A percentile compares a stretch with the other conserved stretches of the same genome.
phyloP scores from a whole-genome alignment of 2,329 filamentous ascomycete genomes.

The Trichophyton mentagrophytes region DNA sequence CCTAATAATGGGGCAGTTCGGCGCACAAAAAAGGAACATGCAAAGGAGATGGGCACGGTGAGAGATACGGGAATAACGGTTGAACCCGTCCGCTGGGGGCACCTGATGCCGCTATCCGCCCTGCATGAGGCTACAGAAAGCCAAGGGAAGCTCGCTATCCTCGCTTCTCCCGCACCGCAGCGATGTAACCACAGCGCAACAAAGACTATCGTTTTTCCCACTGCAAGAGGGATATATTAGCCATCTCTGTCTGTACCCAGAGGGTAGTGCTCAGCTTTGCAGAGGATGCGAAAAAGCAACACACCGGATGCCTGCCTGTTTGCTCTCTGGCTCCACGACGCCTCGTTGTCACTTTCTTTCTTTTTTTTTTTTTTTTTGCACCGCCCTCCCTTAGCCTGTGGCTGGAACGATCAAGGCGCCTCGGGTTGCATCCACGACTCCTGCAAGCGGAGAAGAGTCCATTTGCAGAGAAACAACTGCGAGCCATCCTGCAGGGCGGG shows the following conservation, averaged over 20 bases:
- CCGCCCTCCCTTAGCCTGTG: constrained; percentile 1
- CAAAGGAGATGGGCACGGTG: neutral
- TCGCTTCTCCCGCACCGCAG: neutral
- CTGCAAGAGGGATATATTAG: too few species aligned
- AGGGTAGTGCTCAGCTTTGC: neutral
- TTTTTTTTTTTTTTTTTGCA: neutral
- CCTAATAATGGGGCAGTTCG: neutral
- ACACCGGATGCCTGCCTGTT: neutral
- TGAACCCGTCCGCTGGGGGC: neutral
- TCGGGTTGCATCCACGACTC: neutral
- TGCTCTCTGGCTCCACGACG: too few species aligned
- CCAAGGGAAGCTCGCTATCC: neutral
- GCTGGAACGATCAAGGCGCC: neutral
- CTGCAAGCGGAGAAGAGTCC: neutral
- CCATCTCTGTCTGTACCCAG: too few species aligned
- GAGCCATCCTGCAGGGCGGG: neutral
- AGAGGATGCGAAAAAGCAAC: neutral
- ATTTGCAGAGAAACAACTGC: neutral
- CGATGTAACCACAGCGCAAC: neutral
- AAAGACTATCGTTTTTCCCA: neutral
- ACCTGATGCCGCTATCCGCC: constrained; percentile 1
- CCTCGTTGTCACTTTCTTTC: too few species aligned
- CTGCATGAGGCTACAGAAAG: constrained; percentile 1
- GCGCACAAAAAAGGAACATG: neutral
- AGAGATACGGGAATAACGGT: neutral